A percentile compares a stretch with the other conserved stretches of the same genome.
These are phyloP conservation scores for Dactylellina parvicollis DNA, from an alignment of 2,329 filamentous ascomycete species.

Conservation along the genomic window DNA sequence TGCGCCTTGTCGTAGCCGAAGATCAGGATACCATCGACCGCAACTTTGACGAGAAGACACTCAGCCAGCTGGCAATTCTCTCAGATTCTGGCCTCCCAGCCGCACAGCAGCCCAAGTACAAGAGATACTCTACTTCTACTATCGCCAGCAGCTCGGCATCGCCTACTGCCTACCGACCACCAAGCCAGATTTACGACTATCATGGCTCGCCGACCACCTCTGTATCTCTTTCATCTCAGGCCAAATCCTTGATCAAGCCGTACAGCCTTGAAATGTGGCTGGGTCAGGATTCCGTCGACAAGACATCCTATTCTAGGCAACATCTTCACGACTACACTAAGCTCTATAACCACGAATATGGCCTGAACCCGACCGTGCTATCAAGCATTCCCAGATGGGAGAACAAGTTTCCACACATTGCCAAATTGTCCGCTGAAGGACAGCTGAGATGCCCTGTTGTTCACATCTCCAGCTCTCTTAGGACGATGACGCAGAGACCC, in stretches of 20 bases:
- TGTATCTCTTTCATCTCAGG: constrained; percentile 23
- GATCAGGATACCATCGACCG: constrained; percentile 53
- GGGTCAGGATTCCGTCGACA: constrained; percentile 50
- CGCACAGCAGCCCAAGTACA: constrained; percentile 46
- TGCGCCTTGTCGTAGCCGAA: constrained; percentile 52
- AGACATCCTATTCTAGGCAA: constrained; percentile 47
- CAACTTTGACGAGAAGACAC: constrained; percentile 52
- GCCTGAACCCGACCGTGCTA: constrained; percentile 48
- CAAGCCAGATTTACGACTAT: constrained; percentile 48
- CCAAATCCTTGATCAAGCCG: constrained; percentile 49
- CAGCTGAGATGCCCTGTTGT: constrained; percentile 55
- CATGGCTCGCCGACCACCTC: constrained; percentile 42
- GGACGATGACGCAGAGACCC: constrained; percentile 54
- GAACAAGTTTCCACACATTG: constrained; percentile 56
- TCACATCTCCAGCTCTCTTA: constrained; percentile 56
- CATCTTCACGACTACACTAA: constrained; percentile 57
- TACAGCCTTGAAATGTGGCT: constrained; percentile 57
- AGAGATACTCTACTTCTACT: constrained; percentile 48
- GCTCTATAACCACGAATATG: constrained; percentile 55
- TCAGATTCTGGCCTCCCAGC: constrained; percentile 43
- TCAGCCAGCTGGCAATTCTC: constrained; percentile 50
- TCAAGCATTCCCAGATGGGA: constrained; percentile 56
- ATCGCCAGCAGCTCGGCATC: constrained; percentile 50
- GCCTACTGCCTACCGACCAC: constrained; percentile 38
- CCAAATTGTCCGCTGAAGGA: constrained; percentile 54